Evolutionary conservation across 371 early-diverging fungal genomes (phyloP).

Genomic region (Actinomucor elegans): DNA sequence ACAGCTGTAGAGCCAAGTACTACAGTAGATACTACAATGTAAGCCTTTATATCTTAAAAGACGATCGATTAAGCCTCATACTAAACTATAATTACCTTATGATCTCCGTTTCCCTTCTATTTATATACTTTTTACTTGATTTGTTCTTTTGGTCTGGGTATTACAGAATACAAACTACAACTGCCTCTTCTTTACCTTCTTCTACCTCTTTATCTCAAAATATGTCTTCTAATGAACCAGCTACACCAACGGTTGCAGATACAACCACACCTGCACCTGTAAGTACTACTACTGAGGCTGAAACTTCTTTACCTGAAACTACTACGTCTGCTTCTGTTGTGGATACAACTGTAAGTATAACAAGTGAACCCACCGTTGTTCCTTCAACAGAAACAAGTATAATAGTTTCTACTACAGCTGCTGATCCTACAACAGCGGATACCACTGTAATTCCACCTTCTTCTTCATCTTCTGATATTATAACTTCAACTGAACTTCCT

Average conservation of each 20-base stretch:
- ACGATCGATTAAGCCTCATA: slow-evolving; percentile 6
- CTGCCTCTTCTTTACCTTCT: slow-evolving; percentile 5
- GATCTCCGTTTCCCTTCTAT: slow-evolving; percentile 20
- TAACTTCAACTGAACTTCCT: no score
- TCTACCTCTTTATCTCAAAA: slow-evolving; percentile 4
- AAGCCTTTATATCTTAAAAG: neutral
- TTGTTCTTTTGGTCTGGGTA: neutral
- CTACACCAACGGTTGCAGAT: slow-evolving; percentile 1
- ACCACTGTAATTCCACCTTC: neutral
- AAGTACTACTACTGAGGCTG: neutral
- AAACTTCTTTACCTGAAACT: neutral
- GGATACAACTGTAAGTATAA: neutral
- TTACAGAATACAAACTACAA: slow-evolving; percentile 2
- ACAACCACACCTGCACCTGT: slow-evolving; percentile 1
- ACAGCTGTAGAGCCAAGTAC: no score
- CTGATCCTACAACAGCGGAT: neutral
- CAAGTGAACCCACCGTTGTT: no score
- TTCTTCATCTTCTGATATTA: neutral
- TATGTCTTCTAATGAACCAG: slow-evolving; percentile 6
- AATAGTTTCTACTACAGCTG: neutral
- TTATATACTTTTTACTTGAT: slow-evolving; percentile 10
- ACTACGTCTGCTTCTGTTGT: neutral
- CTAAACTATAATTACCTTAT: slow-evolving; percentile 8
- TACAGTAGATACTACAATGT: no score
- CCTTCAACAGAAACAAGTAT: neutral